These are phyloP conservation scores for Verticillium klebahnii DNA, from an alignment of 2,329 filamentous ascomycete species.

Conservation along the genomic window DNA sequence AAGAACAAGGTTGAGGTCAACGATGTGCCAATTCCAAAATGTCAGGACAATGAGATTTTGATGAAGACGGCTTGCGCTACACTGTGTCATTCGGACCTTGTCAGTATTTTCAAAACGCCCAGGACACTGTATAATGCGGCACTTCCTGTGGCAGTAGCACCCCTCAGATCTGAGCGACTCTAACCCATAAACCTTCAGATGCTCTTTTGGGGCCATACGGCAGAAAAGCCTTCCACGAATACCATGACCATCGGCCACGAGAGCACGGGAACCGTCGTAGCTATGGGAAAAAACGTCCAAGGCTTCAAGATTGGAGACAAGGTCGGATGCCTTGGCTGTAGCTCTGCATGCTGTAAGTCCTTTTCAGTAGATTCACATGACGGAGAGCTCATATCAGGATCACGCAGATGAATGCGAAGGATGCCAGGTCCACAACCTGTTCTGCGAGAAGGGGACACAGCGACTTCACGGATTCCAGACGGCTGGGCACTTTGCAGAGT, in stretches of 20 bases:
- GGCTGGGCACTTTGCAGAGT: slow-evolving; percentile 43
- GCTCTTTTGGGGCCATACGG: slow-evolving; percentile 13
- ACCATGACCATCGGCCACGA: slow-evolving; percentile 35
- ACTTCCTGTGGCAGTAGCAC: neutral
- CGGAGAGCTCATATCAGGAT: slow-evolving; percentile 27
- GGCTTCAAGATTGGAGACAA: slow-evolving; percentile 37
- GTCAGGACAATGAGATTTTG: slow-evolving; percentile 33
- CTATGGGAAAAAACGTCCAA: slow-evolving; percentile 23
- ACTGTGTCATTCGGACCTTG: slow-evolving; percentile 26
- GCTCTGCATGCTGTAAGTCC: slow-evolving; percentile 11
- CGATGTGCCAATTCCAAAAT: slow-evolving; percentile 35
- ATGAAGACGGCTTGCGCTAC: slow-evolving; percentile 29
- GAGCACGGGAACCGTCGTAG: slow-evolving; percentile 38
- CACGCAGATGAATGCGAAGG: slow-evolving; percentile 41
- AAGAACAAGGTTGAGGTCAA: slow-evolving; percentile 28
- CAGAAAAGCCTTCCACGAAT: slow-evolving; percentile 14
- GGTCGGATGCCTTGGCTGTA: slow-evolving; percentile 35
- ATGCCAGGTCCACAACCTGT: slow-evolving; percentile 37
- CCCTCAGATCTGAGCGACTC: too few relatives aligned
- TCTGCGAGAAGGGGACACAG: slow-evolving; percentile 30
- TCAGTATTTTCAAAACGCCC: slow-evolving; percentile 12
- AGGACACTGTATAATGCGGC: neutral
- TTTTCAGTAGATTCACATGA: neutral
- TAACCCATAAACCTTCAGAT: slow-evolving; percentile 3
- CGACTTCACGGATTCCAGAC: slow-evolving; percentile 35